Conservation (phyloP, 169 alveolate genomes). For the Plasmodium inui region DNA sequence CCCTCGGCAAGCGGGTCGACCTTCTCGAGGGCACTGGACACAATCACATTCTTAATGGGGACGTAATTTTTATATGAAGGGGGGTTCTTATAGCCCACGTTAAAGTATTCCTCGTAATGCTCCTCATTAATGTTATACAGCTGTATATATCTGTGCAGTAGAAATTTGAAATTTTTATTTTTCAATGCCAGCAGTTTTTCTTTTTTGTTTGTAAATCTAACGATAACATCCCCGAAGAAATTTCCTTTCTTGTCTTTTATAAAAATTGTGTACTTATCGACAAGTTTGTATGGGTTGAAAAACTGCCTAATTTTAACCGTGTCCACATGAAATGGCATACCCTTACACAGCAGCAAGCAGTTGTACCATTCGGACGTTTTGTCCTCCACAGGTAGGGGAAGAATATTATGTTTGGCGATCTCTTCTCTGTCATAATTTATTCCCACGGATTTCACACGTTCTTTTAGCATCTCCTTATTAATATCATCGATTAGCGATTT, state of each 20-base stretch:
- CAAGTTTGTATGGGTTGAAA: conserved; percentile 62
- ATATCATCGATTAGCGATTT: conserved; percentile 63
- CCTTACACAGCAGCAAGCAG: conserved; percentile 67
- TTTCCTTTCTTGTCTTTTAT: conserved; percentile 72
- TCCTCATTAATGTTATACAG: conserved; percentile 64
- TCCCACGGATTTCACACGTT: conserved; percentile 23
- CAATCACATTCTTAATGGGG: conserved; percentile 59
- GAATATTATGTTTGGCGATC: neutral
- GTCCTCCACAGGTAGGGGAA: conserved; percentile 54
- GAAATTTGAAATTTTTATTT: conserved; percentile 70
- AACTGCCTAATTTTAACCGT: conserved; percentile 23
- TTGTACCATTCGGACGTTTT: conserved; percentile 18
- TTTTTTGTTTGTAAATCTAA: conserved; percentile 65
- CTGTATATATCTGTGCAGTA: conserved; percentile 73
- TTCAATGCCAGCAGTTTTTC: conserved; percentile 53
- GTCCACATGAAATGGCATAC: conserved; percentile 64
- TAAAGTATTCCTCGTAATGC: conserved; percentile 72
- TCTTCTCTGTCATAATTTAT: conserved; percentile 7
- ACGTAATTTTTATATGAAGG: conserved; percentile 75
- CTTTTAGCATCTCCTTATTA: conserved; percentile 38
- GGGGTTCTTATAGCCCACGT: conserved; percentile 74
- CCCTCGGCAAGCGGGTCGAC: neutral
- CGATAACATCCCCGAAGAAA: conserved; percentile 72
- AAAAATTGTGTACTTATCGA: conserved; percentile 54
- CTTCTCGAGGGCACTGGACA: neutral